Percentiles rank a stretch among this genome's conserved stretches.
Evolutionary conservation across 2,329 filamentous ascomycete genomes (phyloP).

Genomic region (Elsinoe fawcettii): DNA sequence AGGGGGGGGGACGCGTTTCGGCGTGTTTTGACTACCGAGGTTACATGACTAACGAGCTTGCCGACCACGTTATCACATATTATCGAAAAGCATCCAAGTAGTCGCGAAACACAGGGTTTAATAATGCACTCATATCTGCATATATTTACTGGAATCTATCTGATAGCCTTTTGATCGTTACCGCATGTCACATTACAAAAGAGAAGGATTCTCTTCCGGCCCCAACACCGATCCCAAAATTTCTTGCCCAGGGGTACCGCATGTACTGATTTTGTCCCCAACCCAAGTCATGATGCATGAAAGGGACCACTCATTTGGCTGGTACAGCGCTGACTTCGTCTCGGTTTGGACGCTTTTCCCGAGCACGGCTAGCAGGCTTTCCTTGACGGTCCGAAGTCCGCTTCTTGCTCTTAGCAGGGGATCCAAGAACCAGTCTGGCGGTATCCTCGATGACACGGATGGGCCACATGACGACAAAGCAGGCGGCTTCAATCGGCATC

Average conservation of each 20-base stretch:
- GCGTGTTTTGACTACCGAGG: too few species aligned
- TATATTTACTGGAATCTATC: not conserved
- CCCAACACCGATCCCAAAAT: not conserved
- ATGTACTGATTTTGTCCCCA: not conserved
- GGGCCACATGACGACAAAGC: conserved; percentile 8
- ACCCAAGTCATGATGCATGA: not conserved
- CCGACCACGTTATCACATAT: too few species aligned
- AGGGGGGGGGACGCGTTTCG: too few species aligned
- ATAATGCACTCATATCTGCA: not conserved
- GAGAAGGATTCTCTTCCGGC: not conserved
- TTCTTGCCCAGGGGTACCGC: not conserved
- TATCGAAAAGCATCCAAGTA: too few species aligned
- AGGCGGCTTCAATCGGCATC: conserved; percentile 13
- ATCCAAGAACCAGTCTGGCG: conserved; percentile 6
- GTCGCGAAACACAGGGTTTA: not conserved
- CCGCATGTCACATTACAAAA: conserved; percentile 3
- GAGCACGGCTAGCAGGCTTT: not conserved
- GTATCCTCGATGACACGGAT: conserved; percentile 11
- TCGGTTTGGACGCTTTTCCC: conserved; percentile 5
- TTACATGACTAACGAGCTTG: too few species aligned
- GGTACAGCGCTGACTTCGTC: conserved; percentile 9
- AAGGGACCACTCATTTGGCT: not conserved
- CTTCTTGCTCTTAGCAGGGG: conserved; percentile 9
- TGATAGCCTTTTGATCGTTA: not conserved
- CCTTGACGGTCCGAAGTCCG: not conserved